Base-by-base conservation (phyloP, 2,329 filamentous ascomycete species). In the Pestalotiopsis sp. region DNA sequence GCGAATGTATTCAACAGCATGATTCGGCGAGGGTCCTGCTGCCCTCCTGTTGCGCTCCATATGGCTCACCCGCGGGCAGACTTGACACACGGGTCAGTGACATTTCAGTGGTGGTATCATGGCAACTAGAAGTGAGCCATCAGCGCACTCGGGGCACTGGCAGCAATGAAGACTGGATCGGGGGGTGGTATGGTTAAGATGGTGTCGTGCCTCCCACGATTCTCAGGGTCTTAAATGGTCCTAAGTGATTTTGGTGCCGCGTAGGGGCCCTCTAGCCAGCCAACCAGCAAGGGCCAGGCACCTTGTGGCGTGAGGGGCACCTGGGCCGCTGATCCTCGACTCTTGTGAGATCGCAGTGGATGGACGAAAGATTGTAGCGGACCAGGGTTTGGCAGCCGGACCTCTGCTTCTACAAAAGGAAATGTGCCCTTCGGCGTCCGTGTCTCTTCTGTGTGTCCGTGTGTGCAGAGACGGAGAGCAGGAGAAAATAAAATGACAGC, bases 161-260 rank as follows among this genome's bases (percentile, higher is more conserved):
- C 6, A 48, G 40, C 14, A n/a, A 14, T n/a, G n/a, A 52, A 20
- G 20, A 52, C 17, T 52, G 44, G 44, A 52, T 52, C 44, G 44
- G 44, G 44, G 44, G 14, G 44, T 52, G 17, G 14, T 9, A n/a
- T n/a, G 9, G 30, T 20, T 2, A 58, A 26, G 22, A 24, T 66
- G 64, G 64, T 66, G 64, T 58, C 20, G 44, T 57, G 11, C 64
- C 20, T 59, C 7, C 6, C 52, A 39, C 20, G 48, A 66, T 38
- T n/a, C 6, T n/a, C 74, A 30, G 76, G 70, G 24, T 75, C 64
- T 64, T 75, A 74, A 60, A 67, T 66, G 59, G 61, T 58, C 11
- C 71, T 70, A 38, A 26, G 56, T 38, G 26, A 22, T 11, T 38
- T 66, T 62, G 56, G 58, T 66, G 64, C 52, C 57, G 44, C 58